Evolutionary conservation across 2,329 filamentous ascomycete species (phyloP).

Genomic region (Paraphoma chrysanthemicola): DNA sequence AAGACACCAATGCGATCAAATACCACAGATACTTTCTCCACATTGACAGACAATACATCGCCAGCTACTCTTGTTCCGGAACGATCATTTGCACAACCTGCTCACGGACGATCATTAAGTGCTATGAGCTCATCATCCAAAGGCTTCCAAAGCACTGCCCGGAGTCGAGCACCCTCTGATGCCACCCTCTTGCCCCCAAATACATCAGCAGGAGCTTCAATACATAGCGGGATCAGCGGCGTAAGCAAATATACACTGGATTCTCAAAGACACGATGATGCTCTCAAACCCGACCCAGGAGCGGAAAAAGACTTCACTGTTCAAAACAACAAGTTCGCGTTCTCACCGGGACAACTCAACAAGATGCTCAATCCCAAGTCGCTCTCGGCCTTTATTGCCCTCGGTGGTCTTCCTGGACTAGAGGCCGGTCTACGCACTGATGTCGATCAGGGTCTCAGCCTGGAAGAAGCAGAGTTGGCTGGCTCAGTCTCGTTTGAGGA

Average conservation of each 20-base stretch:
- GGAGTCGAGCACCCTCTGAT: constrained; percentile 31
- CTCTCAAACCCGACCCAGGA: constrained; percentile 33
- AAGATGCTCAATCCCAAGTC: constrained; percentile 61
- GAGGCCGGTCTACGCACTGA: constrained; percentile 61
- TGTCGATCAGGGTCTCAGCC: constrained; percentile 55
- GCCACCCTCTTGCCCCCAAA: constrained; percentile 27
- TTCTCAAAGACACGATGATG: constrained; percentile 30
- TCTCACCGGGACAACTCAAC: constrained; percentile 61
- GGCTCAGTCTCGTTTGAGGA: constrained; percentile 59
- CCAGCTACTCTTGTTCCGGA: constrained; percentile 31
- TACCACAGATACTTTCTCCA: constrained; percentile 28
- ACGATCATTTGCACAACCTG: constrained; percentile 18
- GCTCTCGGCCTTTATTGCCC: constrained; percentile 56
- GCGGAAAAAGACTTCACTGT: constrained; percentile 69
- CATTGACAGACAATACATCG: constrained; percentile 26
- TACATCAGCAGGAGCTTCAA: constrained; percentile 27
- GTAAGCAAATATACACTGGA: constrained; percentile 28
- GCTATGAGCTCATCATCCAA: constrained; percentile 20
- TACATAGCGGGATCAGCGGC: constrained; percentile 21
- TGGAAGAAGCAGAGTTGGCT: constrained; percentile 58
- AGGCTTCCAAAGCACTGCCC: constrained; percentile 11
- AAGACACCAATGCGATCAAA: constrained; percentile 25
- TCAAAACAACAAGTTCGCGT: constrained; percentile 63
- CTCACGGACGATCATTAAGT: constrained; percentile 23
- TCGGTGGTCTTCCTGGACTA: constrained; percentile 63